Evolutionary conservation across 2,329 filamentous ascomycete species (phyloP).

Genomic region (Apiospora arundinis): DNA sequence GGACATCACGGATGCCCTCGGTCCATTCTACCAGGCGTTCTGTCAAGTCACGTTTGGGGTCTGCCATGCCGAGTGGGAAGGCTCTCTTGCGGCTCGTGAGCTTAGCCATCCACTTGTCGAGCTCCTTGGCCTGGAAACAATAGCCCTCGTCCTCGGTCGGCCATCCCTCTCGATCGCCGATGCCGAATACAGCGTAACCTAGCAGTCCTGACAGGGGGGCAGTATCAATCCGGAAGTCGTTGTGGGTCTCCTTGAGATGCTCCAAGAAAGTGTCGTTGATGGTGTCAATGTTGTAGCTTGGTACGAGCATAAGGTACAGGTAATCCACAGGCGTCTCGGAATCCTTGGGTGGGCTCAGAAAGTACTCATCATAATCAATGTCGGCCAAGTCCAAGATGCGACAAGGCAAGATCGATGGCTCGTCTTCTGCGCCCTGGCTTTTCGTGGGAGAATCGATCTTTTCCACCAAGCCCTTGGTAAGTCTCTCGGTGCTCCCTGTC

Average conservation of each 20-base stretch:
- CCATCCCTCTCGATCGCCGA: slow-evolving; percentile 92
- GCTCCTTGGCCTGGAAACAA: slow-evolving; percentile 87
- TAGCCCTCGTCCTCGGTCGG: slow-evolving; percentile 89
- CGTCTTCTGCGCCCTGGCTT: slow-evolving; percentile 47
- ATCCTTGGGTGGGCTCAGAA: slow-evolving; percentile 75
- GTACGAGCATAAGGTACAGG: slow-evolving; percentile 85
- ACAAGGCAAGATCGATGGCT: slow-evolving; percentile 58
- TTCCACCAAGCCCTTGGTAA: slow-evolving; percentile 68
- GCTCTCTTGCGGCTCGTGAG: slow-evolving; percentile 85
- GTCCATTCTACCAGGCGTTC: slow-evolving; percentile 79
- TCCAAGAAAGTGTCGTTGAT: slow-evolving; percentile 87
- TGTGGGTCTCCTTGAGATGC: slow-evolving; percentile 88
- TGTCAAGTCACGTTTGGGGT: slow-evolving; percentile 77
- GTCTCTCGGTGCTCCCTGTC: slow-evolving; percentile 80
- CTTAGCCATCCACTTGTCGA: slow-evolving; percentile 98
- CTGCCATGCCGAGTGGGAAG: slow-evolving; percentile 87
- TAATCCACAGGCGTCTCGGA: slow-evolving; percentile 58
- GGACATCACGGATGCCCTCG: slow-evolving; percentile 72
- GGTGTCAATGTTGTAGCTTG: slow-evolving; percentile 94
- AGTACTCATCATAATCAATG: slow-evolving; percentile 92
- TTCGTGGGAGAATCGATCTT: slow-evolving; percentile 60
- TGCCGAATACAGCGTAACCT: slow-evolving; percentile 92
- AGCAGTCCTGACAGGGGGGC: slow-evolving; percentile 77
- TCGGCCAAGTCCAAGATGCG: slow-evolving; percentile 80
- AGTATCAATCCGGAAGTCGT: slow-evolving; percentile 96